Evolutionary conservation across 495 filamentous ascomycete species (phyloP).

Genomic region (Hypomontagnella monticulosa): DNA sequence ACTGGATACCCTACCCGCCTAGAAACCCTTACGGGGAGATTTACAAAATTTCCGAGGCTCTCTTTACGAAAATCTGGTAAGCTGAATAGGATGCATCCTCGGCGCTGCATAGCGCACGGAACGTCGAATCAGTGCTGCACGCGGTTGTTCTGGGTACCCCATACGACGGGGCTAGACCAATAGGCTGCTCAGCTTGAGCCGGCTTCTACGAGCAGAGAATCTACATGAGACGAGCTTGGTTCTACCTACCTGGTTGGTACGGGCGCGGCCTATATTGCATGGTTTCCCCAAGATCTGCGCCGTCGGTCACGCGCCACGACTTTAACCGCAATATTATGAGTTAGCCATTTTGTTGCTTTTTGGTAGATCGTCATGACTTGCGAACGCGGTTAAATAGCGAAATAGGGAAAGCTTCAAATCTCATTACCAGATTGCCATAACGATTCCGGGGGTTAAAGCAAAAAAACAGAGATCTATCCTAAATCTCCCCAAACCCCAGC

Average conservation of each 20-base stretch:
- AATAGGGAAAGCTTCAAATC: constrained; percentile 13
- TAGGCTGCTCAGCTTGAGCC: constrained; percentile 15
- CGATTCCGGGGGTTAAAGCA: constrained; percentile 15
- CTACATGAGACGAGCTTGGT: constrained; percentile 34
- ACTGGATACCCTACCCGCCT: background rate
- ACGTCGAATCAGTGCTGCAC: constrained; percentile 32
- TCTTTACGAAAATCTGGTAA: constrained; percentile 1
- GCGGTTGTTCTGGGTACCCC: constrained; percentile 30
- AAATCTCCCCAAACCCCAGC: background rate
- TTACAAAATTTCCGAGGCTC: background rate
- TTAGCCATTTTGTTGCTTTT: constrained; percentile 10
- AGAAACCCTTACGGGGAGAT: constrained; percentile 14
- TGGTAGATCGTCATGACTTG: constrained; percentile 14
- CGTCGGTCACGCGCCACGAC: constrained; percentile 32
- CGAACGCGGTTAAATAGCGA: constrained; percentile 35
- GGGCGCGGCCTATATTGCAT: constrained; percentile 20
- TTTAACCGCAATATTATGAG: constrained; percentile 37
- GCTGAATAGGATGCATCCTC: constrained; percentile 2
- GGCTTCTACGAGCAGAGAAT: constrained; percentile 12
- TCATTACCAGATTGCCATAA: background rate
- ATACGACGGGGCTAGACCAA: constrained; percentile 33
- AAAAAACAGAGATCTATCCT: background rate
- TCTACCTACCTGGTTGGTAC: constrained; percentile 32
- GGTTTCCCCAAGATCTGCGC: constrained; percentile 36
- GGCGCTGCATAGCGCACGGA: constrained; percentile 12